Evolutionary conservation across 768 basidiomycete species (phyloP), one percentile per base, ranked within the genome.

Genomic region (Psilocybe subaeruginosa): DNA sequence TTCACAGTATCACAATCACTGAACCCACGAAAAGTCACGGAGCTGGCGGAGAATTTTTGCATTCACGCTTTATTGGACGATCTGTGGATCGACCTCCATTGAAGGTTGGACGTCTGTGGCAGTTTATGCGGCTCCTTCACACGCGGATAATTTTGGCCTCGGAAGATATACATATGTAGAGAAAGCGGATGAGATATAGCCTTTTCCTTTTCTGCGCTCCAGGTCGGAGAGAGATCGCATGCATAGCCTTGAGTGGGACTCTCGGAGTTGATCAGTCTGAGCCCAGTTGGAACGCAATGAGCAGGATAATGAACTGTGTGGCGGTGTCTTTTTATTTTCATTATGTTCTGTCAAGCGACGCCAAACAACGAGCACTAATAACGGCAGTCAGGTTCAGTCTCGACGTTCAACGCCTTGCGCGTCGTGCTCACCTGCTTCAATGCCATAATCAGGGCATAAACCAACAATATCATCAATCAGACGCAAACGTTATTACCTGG

Each of bases 1-100:
- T 35, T 31, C 46, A 54, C 23, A 30, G 52, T 9, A 51, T 33
- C n/a, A 53, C 16, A n/a, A 53, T 53, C 51, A 37, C 4, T 51
- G 30, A 37, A 60, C 59, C 53, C 59, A 60, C 59, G 59, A 55
- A 41, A 60, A 60, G 59, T 60, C 59, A 60, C 45, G 12, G 54
- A 50, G 17, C 45, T 60, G 33, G 14, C 30, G 19, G 16, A 31
- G 51, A 30, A 52, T 58, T 58, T 41, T 58, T 52, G 37, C 39
- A 52, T 45, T 19, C 35, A 30, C 23, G 33, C 45, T 54, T 29
- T 45, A 60, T 50, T 30, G 59, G 59, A 17, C 14, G 43, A 53
- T 58, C 27, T 31, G 9, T 41, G 53, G 53, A 54, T 55, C 47
- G 17, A 46, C 23, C 49, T 41, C 47, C 33, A 43, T 23, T 23